phyloP scores from a whole-genome alignment of 2,329 filamentous ascomycete genomes.

The Rhynchosporium agropyri region DNA sequence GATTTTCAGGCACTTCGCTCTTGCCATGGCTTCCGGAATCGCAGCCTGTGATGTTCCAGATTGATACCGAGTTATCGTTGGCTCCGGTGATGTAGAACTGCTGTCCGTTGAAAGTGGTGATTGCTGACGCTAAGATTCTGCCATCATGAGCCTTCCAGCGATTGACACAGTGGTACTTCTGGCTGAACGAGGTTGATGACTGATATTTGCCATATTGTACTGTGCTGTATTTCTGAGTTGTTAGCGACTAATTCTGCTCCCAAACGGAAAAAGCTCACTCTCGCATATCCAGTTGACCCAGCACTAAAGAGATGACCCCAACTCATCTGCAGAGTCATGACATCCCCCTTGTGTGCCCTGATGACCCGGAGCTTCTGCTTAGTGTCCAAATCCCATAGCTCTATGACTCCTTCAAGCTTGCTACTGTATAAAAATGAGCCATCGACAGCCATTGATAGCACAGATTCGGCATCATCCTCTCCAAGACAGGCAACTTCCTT shows the following conservation, averaged over 20 bases:
- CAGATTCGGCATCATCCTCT: slow-evolving; percentile 62
- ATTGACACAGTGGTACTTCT: slow-evolving; percentile 78
- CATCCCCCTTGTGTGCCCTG: slow-evolving; percentile 76
- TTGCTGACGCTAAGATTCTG: slow-evolving; percentile 82
- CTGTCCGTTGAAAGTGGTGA: slow-evolving; percentile 68
- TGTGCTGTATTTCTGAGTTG: slow-evolving; percentile 63
- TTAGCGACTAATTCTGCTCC: too few relatives aligned
- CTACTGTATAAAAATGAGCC: slow-evolving; percentile 93
- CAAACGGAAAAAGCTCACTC: slow-evolving; percentile 57
- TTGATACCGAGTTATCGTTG: slow-evolving; percentile 84
- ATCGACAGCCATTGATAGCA: slow-evolving; percentile 81
- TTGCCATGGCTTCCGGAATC: slow-evolving; percentile 35
- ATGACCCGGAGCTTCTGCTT: slow-evolving; percentile 87
- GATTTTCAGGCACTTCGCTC: slow-evolving; percentile 49
- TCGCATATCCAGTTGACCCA: slow-evolving; percentile 83
- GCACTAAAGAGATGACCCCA: slow-evolving; percentile 86
- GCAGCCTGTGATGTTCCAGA: slow-evolving; percentile 73
- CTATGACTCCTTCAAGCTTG: slow-evolving; percentile 82
- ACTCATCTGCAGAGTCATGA: slow-evolving; percentile 84
- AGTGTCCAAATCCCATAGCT: slow-evolving; percentile 96
- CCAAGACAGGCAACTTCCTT: slow-evolving; percentile 69
- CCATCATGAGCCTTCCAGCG: slow-evolving; percentile 84
- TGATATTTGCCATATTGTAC: slow-evolving; percentile 63
- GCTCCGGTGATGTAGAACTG: slow-evolving; percentile 93
- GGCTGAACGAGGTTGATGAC: slow-evolving; percentile 59